Evolutionary conservation across 108 stramenopile genomes (phyloP).

Genomic region (Cylindrotheca closterium): DNA sequence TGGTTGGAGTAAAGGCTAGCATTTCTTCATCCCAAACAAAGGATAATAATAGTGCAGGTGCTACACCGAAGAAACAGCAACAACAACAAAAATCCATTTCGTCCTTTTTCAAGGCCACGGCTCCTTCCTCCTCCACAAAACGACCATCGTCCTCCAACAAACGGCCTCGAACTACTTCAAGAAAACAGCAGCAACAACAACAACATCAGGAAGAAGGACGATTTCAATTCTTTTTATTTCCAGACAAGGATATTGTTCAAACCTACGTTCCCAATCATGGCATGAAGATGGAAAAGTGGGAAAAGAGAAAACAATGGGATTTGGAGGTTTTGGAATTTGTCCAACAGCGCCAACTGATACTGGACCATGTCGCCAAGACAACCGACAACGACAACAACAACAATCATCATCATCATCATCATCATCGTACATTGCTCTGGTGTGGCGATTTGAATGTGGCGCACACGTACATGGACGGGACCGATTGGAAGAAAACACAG

Average conservation of each 20-base stretch:
- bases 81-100: constrained; percentile 24
- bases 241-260: constrained; percentile 39
- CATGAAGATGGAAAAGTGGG: constrained; percentile 16
- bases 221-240: constrained; percentile 43
- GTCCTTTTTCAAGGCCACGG: constrained; percentile 25
- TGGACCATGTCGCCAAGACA: neutral
- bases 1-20: neutral
- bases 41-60: neutral
- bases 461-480: constrained; percentile 28
- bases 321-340: constrained; percentile 24
- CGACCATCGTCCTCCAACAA: neutral
- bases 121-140: neutral
- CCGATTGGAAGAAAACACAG: constrained; percentile 22
- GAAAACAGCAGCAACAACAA: constrained; percentile 1
- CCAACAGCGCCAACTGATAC: constrained; percentile 18
- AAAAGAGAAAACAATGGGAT: constrained; percentile 34
- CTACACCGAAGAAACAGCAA: constrained; percentile 5
- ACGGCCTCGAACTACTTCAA: neutral
- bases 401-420: neutral
- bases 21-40: neutral
- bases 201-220: constrained; percentile 47
- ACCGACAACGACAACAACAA: too few species aligned
- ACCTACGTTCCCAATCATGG: constrained; percentile 58
- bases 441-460: constrained; percentile 45
- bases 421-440: constrained; percentile 38